Evolutionary conservation across 2,329 filamentous ascomycete genomes (phyloP).

Genomic region (Hymenoscyphus scutula): DNA sequence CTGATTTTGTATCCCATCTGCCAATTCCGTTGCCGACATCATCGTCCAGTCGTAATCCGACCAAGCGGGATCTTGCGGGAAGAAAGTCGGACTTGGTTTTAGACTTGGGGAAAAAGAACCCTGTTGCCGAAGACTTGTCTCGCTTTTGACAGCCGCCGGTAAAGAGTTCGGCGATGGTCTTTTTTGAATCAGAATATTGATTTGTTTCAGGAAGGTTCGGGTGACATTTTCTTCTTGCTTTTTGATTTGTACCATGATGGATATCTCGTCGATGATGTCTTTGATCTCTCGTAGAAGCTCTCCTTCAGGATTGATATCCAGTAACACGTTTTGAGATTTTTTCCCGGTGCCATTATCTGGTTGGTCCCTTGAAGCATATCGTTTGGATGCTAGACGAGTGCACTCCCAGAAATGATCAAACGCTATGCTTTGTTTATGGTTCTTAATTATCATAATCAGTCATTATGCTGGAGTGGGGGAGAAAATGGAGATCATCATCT

Average conservation of each 20-base stretch:
- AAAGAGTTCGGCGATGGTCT: not conserved
- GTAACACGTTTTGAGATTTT: slow-evolving; percentile 23
- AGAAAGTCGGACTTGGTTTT: not conserved
- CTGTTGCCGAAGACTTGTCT: not conserved
- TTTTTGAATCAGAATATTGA: slow-evolving; percentile 8
- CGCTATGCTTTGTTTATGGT: slow-evolving; percentile 22
- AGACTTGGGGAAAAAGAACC: not conserved
- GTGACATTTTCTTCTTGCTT: slow-evolving; percentile 26
- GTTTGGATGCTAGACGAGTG: slow-evolving; percentile 14
- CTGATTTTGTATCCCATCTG: slow-evolving; percentile 10
- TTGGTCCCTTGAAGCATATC: slow-evolving; percentile 13
- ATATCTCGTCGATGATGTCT: slow-evolving; percentile 46
- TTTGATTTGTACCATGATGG: slow-evolving; percentile 43
- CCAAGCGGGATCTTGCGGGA: not conserved
- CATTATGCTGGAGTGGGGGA: no score
- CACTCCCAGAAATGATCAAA: slow-evolving; percentile 40
- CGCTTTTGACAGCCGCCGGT: not conserved
- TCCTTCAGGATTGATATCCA: slow-evolving; percentile 44
- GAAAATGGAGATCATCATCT: slow-evolving; percentile 22
- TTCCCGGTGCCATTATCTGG: slow-evolving; percentile 9
- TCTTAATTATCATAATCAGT: not conserved
- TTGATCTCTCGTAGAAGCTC: slow-evolving; percentile 43
- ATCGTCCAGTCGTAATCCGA: slow-evolving; percentile 12
- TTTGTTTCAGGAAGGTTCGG: slow-evolving; percentile 15
- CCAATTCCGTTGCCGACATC: slow-evolving; percentile 11